Conservation (phyloP, 148 eudicot genomes). For the Gaultheria prostrata region DNA sequence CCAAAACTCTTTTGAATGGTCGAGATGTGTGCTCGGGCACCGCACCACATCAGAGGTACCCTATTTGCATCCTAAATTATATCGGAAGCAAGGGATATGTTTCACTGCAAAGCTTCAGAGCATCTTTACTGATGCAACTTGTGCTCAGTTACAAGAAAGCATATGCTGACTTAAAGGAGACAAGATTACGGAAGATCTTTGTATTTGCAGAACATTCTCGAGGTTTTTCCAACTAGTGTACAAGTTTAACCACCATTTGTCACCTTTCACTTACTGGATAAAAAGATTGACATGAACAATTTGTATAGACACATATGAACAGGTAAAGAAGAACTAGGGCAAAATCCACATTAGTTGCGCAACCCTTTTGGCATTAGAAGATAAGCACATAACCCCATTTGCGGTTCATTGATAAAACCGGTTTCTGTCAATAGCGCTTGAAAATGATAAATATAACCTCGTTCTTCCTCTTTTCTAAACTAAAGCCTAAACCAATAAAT, state of each 20-base stretch:
- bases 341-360: not conserved
- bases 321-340: not conserved
- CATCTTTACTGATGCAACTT: not conserved
- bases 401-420: too few relatives aligned
- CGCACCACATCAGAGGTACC: too few relatives aligned
- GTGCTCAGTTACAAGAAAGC: not conserved
- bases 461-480: too few relatives aligned
- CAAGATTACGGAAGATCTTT: not conserved
- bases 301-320: not conserved
- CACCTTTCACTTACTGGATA: not conserved
- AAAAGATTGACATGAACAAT: not conserved
- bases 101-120: not conserved
- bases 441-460: too few relatives aligned
- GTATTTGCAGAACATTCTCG: not conserved
- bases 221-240: not conserved
- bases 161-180: not conserved
- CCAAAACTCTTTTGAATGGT: too few relatives aligned
- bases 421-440: too few relatives aligned
- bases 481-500: too few relatives aligned
- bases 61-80: too few relatives aligned
- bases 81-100: conserved; percentile 8
- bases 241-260: not conserved
- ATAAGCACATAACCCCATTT: too few relatives aligned
- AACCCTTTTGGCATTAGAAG: too few relatives aligned
- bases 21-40: too few relatives aligned